Conservation (phyloP, 2,329 filamentous ascomycete species). For the Cryphonectria nitschkei region DNA sequence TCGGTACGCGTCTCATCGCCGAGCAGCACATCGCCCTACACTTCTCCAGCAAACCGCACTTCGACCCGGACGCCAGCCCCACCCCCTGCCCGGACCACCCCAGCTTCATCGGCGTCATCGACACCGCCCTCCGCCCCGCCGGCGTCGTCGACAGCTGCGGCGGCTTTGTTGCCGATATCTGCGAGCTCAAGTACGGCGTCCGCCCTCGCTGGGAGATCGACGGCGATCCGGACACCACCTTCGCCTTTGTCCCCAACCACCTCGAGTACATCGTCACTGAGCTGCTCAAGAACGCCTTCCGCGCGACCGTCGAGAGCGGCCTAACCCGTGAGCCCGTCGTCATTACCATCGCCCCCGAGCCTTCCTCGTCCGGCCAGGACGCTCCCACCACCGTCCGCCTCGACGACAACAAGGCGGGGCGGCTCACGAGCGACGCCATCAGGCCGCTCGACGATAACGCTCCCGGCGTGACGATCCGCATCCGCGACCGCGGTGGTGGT, state of each 20-base stretch:
- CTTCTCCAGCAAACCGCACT: conserved; percentile 70
- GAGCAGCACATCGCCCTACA: conserved; percentile 97
- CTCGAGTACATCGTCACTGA: conserved; percentile 98
- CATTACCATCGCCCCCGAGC: conserved; percentile 83
- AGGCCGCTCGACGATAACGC: conserved; percentile 65
- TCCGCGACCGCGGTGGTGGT: conserved; percentile 92
- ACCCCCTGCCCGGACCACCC: conserved; percentile 56
- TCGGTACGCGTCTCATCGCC: conserved; percentile 90
- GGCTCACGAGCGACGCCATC: conserved; percentile 52
- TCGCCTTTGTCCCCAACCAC: conserved; percentile 94
- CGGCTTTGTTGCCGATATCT: conserved; percentile 91
- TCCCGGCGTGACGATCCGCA: conserved; percentile 91
- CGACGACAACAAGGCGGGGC: conserved; percentile 34
- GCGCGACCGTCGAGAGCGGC: conserved; percentile 86
- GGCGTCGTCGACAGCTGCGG: conserved; percentile 83
- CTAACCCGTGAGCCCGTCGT: conserved; percentile 81
- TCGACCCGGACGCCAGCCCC: conserved; percentile 56
- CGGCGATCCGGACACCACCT: conserved; percentile 83
- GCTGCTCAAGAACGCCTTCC: conserved; percentile 94
- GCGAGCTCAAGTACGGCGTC: conserved; percentile 92
- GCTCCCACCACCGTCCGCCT: not conserved
- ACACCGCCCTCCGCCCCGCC: conserved; percentile 83
- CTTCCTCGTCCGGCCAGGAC: conserved; percentile 39
- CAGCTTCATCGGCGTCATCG: conserved; percentile 92
- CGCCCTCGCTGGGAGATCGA: conserved; percentile 80